Evolutionary conservation across 257 asterid genomes (phyloP).

Genomic region (Coffea canephora): DNA sequence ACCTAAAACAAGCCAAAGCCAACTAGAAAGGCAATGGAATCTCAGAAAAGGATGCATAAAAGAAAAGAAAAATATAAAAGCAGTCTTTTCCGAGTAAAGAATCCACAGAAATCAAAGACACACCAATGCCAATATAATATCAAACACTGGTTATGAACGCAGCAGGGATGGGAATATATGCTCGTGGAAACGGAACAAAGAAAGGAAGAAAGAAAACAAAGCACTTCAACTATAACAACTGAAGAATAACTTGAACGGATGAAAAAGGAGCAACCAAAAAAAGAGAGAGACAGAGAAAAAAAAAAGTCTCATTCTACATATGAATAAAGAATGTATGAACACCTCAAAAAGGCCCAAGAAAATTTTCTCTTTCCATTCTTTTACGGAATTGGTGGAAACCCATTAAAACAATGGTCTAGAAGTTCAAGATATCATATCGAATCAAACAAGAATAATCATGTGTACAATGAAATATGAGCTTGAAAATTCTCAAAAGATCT

Average conservation of each 20-base stretch:
- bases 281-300: background rate
- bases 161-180: slow-evolving; percentile 27
- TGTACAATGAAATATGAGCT: slow-evolving; percentile 4
- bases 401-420: slow-evolving; percentile 7
- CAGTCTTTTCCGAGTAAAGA: slow-evolving; percentile 33
- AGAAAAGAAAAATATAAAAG: slow-evolving; percentile 28
- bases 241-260: slow-evolving; percentile 18
- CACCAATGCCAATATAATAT: slow-evolving; percentile 5
- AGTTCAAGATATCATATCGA: background rate
- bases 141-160: background rate
- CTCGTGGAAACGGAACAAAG: slow-evolving; percentile 18
- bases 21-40: slow-evolving; percentile 33
- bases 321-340: slow-evolving; percentile 1
- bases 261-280: background rate
- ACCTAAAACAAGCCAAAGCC: slow-evolving; percentile 26
- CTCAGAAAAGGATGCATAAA: slow-evolving; percentile 29
- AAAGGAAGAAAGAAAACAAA: slow-evolving; percentile 3
- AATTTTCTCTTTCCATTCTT: background rate
- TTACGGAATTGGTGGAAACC: background rate
- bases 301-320: slow-evolving; percentile 14
- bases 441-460: slow-evolving; percentile 5
- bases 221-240: slow-evolving; percentile 26
- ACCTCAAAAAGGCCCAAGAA: background rate
- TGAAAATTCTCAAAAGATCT: background rate
- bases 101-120: slow-evolving; percentile 33